These are phyloP conservation scores for Trichoderma erinaceum DNA, from an alignment of 495 filamentous ascomycete genomes.

Conservation along the genomic window DNA sequence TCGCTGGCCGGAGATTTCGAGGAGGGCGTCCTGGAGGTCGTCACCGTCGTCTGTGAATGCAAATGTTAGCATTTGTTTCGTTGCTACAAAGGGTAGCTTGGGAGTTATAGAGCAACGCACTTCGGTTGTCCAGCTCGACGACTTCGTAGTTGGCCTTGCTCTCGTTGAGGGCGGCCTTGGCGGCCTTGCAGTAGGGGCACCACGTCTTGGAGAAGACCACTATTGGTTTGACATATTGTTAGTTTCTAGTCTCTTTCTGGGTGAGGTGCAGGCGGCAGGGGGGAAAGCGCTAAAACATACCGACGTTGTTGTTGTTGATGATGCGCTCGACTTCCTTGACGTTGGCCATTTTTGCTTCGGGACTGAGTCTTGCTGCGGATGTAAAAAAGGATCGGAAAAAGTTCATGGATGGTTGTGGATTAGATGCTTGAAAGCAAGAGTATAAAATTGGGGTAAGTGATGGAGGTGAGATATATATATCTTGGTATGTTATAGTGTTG, in stretches of 20 bases:
- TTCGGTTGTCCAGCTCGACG: slow-evolving; percentile 79
- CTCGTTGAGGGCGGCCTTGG: slow-evolving; percentile 65
- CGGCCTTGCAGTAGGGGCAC: slow-evolving; percentile 88
- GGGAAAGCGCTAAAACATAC: slow-evolving; percentile 41
- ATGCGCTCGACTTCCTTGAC: slow-evolving; percentile 82
- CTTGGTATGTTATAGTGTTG: neutral
- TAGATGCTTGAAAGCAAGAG: neutral
- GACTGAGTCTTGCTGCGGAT: slow-evolving; percentile 26
- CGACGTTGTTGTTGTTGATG: slow-evolving; percentile 88
- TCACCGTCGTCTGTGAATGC: slow-evolving; percentile 58
- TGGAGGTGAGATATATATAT: neutral
- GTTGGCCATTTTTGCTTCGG: slow-evolving; percentile 67
- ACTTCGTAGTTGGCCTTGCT: slow-evolving; percentile 64
- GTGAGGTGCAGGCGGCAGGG: neutral
- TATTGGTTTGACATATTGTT: slow-evolving; percentile 25
- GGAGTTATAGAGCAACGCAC: slow-evolving; percentile 40
- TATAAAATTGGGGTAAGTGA: neutral
- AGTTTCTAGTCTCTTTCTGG: neutral
- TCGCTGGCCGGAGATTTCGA: slow-evolving; percentile 71
- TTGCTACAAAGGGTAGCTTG: too few relatives aligned
- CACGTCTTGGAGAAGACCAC: slow-evolving; percentile 95
- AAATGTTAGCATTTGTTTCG: neutral
- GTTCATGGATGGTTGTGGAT: slow-evolving; percentile 50
- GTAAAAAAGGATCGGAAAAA: slow-evolving; percentile 71
- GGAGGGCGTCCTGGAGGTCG: slow-evolving; percentile 77